Evolutionary conservation across 1,139 yeast genomes (phyloP).

Genomic region (Kodamaea sp.): DNA sequence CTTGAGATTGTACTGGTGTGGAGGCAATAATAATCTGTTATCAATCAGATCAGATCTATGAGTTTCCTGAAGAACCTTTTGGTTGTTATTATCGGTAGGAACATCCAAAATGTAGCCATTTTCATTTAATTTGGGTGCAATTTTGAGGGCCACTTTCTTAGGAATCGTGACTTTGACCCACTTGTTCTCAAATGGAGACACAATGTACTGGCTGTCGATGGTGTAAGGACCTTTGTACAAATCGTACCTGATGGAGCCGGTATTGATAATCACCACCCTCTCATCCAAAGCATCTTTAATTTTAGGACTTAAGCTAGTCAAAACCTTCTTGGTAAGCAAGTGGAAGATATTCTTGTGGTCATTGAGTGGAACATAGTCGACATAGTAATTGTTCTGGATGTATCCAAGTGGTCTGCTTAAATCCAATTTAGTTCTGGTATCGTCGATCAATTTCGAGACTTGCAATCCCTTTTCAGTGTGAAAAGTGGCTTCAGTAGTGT

Average conservation of each 20-base stretch:
- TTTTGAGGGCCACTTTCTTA: constrained; percentile 44
- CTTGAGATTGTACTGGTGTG: constrained; percentile 21
- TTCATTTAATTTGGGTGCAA: constrained; percentile 52
- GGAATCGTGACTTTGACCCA: constrained; percentile 71
- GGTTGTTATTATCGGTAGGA: not conserved
- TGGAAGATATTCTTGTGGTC: constrained; percentile 62
- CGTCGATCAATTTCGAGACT: constrained; percentile 47
- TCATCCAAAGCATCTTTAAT: constrained; percentile 26
- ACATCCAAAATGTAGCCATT: constrained; percentile 41
- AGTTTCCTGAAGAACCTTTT: not conserved
- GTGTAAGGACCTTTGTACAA: constrained; percentile 85
- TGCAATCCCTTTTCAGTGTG: constrained; percentile 53
- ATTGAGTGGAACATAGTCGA: constrained; percentile 68
- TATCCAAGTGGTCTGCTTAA: constrained; percentile 62
- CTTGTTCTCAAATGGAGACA: constrained; percentile 80
- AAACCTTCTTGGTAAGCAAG: constrained; percentile 57
- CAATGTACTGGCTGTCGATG: constrained; percentile 74
- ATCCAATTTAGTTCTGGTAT: constrained; percentile 49
- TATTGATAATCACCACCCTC: constrained; percentile 70
- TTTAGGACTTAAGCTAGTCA: constrained; percentile 51
- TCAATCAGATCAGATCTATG: constrained; percentile 10
- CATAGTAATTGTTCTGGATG: constrained; percentile 65
- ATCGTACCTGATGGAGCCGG: constrained; percentile 90
- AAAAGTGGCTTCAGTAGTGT: constrained; percentile 27
- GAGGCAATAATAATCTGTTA: constrained; percentile 24